Evolutionary conservation across 768 basidiomycete genomes (phyloP), one percentile per base, ranked within the genome.

Genomic region (Podaxis sp.): DNA sequence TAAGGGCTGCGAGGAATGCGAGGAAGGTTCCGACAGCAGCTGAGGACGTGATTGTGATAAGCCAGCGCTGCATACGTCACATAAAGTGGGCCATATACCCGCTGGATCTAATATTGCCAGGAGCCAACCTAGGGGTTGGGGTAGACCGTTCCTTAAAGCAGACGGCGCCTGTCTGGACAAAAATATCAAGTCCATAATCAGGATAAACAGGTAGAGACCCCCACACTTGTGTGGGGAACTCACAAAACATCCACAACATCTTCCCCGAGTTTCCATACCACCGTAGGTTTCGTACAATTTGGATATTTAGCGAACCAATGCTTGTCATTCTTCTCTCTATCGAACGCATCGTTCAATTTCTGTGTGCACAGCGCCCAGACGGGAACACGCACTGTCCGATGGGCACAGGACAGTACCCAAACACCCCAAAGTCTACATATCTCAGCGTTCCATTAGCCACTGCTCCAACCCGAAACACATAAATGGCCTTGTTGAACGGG

Each of bases 371-470:
- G 15, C 15, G 28, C 51, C 4, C 26, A 33, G 28, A 15, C 17
- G 3, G 17, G 3, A 12, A 10, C 17, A 53, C 51, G 10, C 30
- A 52, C 30, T 28, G 24, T 13, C 30, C 51, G 30, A 33, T 33
- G 15, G 51, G 51, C 51, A 53, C 24, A 33, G 30, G 44, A 33
- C 57, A 58, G 20, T 58, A 58, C 17, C 56, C 46, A 4, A 46
- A 36, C 41, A 58, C 17, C 17, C 57, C 57, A 48, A 58, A 49
- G 30, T 48, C 57, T 33, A 58, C 46, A 58, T 46, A 58, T n/a
- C 57, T 24, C 46, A 12, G 8, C 30, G 7, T 48, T 24, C 41
- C 57, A 44, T 33, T 20, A 3, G 30, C 24, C 22, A 4, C 20
- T 8, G 57, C 28, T 22, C 30, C n/a, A 17, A 58, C 4, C 4